Evolutionary conservation across 331 rosid species (phyloP).

Genomic region (Saraca asoca): DNA sequence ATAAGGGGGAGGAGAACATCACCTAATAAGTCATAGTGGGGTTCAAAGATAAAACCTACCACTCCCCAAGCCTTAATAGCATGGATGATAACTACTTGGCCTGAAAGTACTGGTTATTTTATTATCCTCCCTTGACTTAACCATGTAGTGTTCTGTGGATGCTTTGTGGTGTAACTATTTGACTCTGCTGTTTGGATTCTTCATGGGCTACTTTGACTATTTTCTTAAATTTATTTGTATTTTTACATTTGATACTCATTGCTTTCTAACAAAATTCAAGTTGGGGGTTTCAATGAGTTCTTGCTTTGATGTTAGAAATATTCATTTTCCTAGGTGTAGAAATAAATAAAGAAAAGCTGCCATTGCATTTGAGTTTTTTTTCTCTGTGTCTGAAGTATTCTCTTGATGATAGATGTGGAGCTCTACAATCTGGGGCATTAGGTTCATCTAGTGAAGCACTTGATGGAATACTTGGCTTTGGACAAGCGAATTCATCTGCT

Average conservation of each 20-base stretch:
- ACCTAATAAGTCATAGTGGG: no score
- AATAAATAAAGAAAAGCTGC: constrained; percentile 5
- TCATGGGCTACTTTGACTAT: constrained; percentile 1
- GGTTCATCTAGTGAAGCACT: constrained; percentile 60
- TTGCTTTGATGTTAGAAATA: constrained; percentile 15
- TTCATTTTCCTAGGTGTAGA: constrained; percentile 27
- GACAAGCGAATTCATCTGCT: constrained; percentile 85
- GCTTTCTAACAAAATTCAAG: constrained; percentile 12
- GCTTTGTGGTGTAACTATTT: constrained; percentile 15
- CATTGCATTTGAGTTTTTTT: constrained; percentile 23
- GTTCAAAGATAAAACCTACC: no score
- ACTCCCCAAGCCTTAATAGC: no score
- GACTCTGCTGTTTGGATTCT: constrained; percentile 16
- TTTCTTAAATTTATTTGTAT: constrained; percentile 8
- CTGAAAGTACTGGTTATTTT: no score
- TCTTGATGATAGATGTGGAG: constrained; percentile 67
- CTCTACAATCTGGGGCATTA: constrained; percentile 65
- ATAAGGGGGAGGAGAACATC: no score
- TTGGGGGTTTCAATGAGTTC: constrained; percentile 16
- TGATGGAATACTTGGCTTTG: constrained; percentile 90
- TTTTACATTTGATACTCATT: constrained; percentile 13
- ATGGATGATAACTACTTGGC: no score
- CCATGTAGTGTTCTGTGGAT: constrained; percentile 21
- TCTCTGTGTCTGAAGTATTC: background rate
- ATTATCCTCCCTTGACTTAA: constrained; percentile 15